phyloP scores from a whole-genome alignment of 495 filamentous ascomycete species.

The Penicillium herquei region DNA sequence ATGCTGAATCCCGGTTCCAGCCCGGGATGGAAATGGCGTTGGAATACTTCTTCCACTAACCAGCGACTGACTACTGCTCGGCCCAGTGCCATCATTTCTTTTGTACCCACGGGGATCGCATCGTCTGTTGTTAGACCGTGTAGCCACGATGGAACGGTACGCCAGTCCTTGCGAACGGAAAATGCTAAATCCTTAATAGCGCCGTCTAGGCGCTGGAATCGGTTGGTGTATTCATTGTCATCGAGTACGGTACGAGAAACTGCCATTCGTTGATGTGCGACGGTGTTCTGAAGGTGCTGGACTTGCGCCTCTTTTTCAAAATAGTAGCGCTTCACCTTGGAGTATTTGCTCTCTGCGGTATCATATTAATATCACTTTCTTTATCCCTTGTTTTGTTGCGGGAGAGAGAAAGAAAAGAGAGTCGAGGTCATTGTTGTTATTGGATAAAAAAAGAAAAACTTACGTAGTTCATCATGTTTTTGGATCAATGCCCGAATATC shows the following conservation, averaged over 20 bases:
- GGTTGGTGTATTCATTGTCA: conserved; percentile 88
- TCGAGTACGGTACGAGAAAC: conserved; percentile 93
- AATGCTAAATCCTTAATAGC: conserved; percentile 94
- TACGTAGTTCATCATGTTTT: conserved; percentile 66
- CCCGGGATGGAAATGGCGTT: conserved; percentile 86
- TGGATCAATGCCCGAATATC: conserved; percentile 43
- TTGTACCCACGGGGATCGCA: conserved; percentile 74
- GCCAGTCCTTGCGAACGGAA: conserved; percentile 93
- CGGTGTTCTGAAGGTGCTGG: conserved; percentile 90
- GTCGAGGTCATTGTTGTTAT: too few species aligned
- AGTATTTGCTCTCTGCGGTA: conserved; percentile 80
- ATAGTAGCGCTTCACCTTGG: conserved; percentile 95
- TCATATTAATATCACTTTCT: conserved; percentile 13
- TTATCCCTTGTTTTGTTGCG: background rate
- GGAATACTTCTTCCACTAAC: conserved; percentile 88
- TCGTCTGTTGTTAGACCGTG: conserved; percentile 75
- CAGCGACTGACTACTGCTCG: conserved; percentile 85
- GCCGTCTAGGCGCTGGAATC: conserved; percentile 90
- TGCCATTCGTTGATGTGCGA: conserved; percentile 92
- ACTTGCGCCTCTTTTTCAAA: conserved; percentile 95
- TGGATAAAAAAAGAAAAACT: conserved; percentile 20
- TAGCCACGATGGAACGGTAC: conserved; percentile 75
- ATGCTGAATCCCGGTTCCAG: conserved; percentile 72
- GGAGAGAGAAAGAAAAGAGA: too few species aligned
- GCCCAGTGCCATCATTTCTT: conserved; percentile 97